Percentiles rank a stretch among this genome's conserved stretches.
Conservation (phyloP, 768 basidiomycete genomes). For the Agaricus sinodeliciosus region DNA sequence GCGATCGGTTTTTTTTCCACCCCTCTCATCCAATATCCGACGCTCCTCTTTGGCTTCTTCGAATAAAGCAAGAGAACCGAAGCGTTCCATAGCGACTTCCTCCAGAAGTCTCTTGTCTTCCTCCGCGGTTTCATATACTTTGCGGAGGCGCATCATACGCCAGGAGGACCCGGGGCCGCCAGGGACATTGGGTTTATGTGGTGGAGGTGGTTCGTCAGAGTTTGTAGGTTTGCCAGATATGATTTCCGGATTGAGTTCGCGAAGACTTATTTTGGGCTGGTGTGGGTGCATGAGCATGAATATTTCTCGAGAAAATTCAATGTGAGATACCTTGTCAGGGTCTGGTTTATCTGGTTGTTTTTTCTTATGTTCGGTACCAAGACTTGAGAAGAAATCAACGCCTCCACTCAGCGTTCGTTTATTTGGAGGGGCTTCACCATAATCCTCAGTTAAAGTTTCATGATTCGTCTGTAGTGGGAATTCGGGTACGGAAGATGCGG, state of each 20-base stretch:
- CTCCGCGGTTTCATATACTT: constrained; percentile 84
- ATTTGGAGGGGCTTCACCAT: constrained; percentile 42
- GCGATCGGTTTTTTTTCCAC: constrained; percentile 41
- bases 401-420: constrained; percentile 47
- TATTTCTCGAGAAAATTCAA: neutral
- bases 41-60: constrained; percentile 87
- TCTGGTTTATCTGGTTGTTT: constrained; percentile 60
- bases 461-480: constrained; percentile 23
- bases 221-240: constrained; percentile 36
- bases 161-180: constrained; percentile 93
- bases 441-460: constrained; percentile 59
- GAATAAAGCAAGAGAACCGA: constrained; percentile 79
- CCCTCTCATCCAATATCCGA: constrained; percentile 77
- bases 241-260: constrained; percentile 57
- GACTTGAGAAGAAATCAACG: constrained; percentile 84
- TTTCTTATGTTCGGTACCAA: constrained; percentile 73
- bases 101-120: constrained; percentile 72
- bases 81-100: constrained; percentile 83
- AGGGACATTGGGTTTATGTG: constrained; percentile 51
- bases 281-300: constrained; percentile 13
- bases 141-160: constrained; percentile 95
- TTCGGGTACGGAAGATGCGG: constrained; percentile 16
- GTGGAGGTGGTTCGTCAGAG: constrained; percentile 28
- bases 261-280: constrained; percentile 55
- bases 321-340: constrained; percentile 57